A percentile compares a stretch with the other conserved stretches of the same genome.
phyloP scores from a whole-genome alignment of 257 asterid species.

The Handroanthus guayacan region DNA sequence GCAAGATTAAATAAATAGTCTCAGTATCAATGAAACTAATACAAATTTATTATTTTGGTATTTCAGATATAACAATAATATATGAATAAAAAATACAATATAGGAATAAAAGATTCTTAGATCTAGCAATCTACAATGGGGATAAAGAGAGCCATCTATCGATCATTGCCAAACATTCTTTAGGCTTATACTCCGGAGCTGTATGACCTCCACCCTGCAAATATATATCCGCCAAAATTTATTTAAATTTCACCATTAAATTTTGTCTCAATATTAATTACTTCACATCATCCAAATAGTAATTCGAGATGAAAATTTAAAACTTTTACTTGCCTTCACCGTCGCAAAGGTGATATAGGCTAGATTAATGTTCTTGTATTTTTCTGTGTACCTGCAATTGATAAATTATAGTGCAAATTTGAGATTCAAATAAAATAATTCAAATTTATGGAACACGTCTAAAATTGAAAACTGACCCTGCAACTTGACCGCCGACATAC shows the following conservation, averaged over 20 bases:
- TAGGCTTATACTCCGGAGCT: constrained; percentile 34
- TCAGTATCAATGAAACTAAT: no score
- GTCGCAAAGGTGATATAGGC: constrained; percentile 41
- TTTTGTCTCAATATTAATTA: background rate
- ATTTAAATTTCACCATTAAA: background rate
- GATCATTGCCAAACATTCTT: constrained; percentile 27
- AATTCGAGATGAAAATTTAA: background rate
- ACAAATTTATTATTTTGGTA: no score
- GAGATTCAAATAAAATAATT: background rate
- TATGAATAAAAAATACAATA: no score
- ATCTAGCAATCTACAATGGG: background rate
- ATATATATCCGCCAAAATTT: background rate
- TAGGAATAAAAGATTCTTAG: no score
- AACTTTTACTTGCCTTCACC: constrained; percentile 30
- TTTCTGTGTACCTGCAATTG: constrained; percentile 36
- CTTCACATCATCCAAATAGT: background rate
- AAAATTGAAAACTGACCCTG: constrained; percentile 39
- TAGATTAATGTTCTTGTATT: constrained; percentile 9
- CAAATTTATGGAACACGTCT: background rate
- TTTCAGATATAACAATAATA: no score
- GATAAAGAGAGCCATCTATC: constrained; percentile 5
- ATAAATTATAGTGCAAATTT: background rate
- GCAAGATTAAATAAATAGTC: no score
- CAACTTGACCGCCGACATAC: constrained; percentile 43
- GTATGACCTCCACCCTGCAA: constrained; percentile 41